Evolutionary conservation across 352 stramenopile species (phyloP), one percentile per base, ranked within the genome.

Genomic region (Phytophthora crassamura): DNA sequence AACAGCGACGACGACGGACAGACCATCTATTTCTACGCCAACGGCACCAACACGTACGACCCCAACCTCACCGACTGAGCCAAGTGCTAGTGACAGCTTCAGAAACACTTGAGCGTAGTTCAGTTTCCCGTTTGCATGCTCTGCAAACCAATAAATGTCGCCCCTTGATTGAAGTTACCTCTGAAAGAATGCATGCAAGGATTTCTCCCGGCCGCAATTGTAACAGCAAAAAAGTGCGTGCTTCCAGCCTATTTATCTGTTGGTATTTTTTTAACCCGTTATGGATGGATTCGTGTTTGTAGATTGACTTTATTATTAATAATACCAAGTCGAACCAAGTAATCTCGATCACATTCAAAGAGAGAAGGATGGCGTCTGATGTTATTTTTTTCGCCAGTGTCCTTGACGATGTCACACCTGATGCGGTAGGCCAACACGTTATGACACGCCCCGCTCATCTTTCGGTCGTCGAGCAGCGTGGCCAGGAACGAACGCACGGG

Each of bases 271-370:
- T 30, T 9, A 48, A 41, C 46, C 16, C 7, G 16, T 62, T 47
- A 8, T 28, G 9, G 11, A n/a, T n/a, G n/a, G n/a, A n/a, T n/a
- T n/a, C n/a, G 18, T 33, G 41, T 11, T 60, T 16, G 38, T n/a
- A 84, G 75, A 65, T 93, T 43, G 84, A 91, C 52, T 91, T 80
- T n/a, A n/a, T n/a, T n/a, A n/a, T n/a, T n/a, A n/a, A n/a, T n/a
- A n/a, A n/a, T 36, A 93, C 84, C 32, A 90, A 89, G 51, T 80
- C 78, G 52, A 88, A 89, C 61, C 80, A 89, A 63, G 80, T 75
- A 55, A 39, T 46, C 35, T 28, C n/a, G 12, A 20, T n/a, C n/a
- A n/a, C n/a, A n/a, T n/a, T n/a, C n/a, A n/a, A n/a, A n/a, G n/a
- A n/a, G n/a, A n/a, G n/a, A 47, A 5, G 18, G 28, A 16, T 18